Evolutionary conservation across 148 eudicot species (phyloP).

Genomic region (Arbutus unedo): DNA sequence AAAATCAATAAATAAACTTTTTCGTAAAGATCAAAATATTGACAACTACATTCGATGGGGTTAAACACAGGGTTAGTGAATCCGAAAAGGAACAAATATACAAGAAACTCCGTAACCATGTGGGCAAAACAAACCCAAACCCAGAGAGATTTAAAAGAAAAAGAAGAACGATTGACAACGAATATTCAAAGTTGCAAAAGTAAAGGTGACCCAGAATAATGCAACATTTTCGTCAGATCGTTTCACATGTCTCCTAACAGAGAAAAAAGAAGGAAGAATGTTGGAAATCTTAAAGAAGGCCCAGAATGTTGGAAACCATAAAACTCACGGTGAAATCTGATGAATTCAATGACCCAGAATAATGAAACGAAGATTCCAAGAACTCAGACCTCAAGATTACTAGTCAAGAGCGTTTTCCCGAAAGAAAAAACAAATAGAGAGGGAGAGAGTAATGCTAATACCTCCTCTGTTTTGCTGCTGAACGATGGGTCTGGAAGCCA

Average conservation of each 20-base stretch:
- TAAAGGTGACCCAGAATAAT: background rate
- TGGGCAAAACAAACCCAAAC: background rate
- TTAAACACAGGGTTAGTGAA: background rate
- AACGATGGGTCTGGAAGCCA: constrained; percentile 51
- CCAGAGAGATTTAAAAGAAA: background rate
- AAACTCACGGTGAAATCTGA: background rate
- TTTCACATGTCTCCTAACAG: background rate
- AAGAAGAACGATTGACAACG: too few relatives aligned
- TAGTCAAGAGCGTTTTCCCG: background rate
- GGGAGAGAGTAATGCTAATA: background rate
- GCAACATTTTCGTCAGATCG: background rate
- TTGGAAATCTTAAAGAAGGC: background rate
- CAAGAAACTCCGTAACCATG: background rate
- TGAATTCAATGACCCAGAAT: background rate
- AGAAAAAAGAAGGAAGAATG: background rate
- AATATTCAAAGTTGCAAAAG: background rate
- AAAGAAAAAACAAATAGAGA: background rate
- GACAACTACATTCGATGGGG: background rate
- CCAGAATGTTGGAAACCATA: background rate
- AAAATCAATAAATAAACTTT: background rate
- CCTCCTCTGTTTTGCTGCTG: constrained; percentile 45
- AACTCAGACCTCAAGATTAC: background rate
- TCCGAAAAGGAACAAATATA: background rate
- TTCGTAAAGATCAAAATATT: background rate
- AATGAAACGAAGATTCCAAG: background rate